phyloP scores from a whole-genome alignment of 208 protist genomes.

The Naegleria fowleri region DNA sequence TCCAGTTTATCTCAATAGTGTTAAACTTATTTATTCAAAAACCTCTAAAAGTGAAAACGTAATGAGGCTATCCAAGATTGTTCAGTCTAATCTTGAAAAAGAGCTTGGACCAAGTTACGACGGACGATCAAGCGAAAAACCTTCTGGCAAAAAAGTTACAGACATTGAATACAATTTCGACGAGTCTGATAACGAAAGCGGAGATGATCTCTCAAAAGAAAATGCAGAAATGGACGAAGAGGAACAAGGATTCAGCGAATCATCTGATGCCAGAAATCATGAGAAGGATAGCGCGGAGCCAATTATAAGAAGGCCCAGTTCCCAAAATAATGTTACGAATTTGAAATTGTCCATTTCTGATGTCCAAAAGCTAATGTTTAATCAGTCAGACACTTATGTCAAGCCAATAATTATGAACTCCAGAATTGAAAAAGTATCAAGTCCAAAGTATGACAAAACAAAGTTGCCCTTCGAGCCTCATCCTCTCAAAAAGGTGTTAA shows the following conservation, averaged over 20 bases:
- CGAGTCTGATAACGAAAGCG: not conserved
- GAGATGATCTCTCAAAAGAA: slow-evolving; percentile 4
- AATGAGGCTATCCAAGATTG: slow-evolving; percentile 40
- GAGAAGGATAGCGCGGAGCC: slow-evolving; percentile 26
- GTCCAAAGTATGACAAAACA: slow-evolving; percentile 57
- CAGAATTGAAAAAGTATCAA: slow-evolving; percentile 68
- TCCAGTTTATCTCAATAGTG: not conserved
- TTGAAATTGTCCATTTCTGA: not conserved
- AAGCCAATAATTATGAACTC: slow-evolving; percentile 74
- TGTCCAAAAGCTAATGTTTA: slow-evolving; percentile 54
- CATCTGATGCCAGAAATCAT: not conserved
- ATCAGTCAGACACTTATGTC: slow-evolving; percentile 67
- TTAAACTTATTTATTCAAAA: not conserved
- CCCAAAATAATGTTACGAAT: not conserved
- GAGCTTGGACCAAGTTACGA: slow-evolving; percentile 42
- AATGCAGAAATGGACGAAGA: slow-evolving; percentile 20
- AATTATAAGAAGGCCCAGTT: slow-evolving; percentile 7
- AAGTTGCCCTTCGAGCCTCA: slow-evolving; percentile 58
- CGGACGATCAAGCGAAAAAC: slow-evolving; percentile 43
- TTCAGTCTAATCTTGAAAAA: slow-evolving; percentile 38
- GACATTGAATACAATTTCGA: slow-evolving; percentile 66
- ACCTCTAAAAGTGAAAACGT: slow-evolving; percentile 13
- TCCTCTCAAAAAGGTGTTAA: slow-evolving; percentile 57
- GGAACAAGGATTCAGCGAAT: not conserved
- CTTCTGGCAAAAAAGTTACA: slow-evolving; percentile 41